These are phyloP conservation scores for Corynascus novoguineensis DNA, from an alignment of 495 filamentous ascomycete genomes.

Conservation along the genomic window DNA sequence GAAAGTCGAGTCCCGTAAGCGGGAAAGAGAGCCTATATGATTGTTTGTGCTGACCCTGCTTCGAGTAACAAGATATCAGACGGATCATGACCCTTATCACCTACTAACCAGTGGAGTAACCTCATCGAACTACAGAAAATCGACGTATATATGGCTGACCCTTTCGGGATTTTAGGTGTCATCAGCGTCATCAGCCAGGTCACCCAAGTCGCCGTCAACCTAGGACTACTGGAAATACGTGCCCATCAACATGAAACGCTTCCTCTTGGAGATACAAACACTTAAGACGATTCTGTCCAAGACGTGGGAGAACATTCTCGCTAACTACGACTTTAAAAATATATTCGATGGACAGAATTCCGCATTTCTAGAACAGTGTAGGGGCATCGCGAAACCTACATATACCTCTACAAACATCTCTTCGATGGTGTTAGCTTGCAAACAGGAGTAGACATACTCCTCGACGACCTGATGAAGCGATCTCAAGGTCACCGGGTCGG, in stretches of 20 bases:
- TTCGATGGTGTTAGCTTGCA: not conserved
- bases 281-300: conserved; percentile 25
- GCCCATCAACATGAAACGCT: conserved; percentile 21
- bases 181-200: conserved; percentile 23
- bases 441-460: not conserved
- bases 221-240: conserved; percentile 28
- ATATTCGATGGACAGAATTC: conserved; percentile 20
- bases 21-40: no score
- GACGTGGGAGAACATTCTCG: conserved; percentile 19
- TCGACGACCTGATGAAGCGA: conserved; percentile 19
- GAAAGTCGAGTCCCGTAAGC: no score
- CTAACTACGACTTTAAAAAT: conserved; percentile 16
- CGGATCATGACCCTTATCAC: no score
- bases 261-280: conserved; percentile 21
- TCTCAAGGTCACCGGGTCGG: conserved; percentile 13
- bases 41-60: no score
- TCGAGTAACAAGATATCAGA: no score
- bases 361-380: conserved; percentile 17
- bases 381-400: no score
- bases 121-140: no score
- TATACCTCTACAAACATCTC: not conserved
- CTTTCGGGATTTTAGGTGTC: conserved; percentile 23
- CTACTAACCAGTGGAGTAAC: no score
- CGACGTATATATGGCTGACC: conserved; percentile 25
- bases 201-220: conserved; percentile 17